These are phyloP conservation scores for Hordeum pubiflorum DNA, from an alignment of 202 grass and related monocot genomes.

Conservation along the genomic window DNA sequence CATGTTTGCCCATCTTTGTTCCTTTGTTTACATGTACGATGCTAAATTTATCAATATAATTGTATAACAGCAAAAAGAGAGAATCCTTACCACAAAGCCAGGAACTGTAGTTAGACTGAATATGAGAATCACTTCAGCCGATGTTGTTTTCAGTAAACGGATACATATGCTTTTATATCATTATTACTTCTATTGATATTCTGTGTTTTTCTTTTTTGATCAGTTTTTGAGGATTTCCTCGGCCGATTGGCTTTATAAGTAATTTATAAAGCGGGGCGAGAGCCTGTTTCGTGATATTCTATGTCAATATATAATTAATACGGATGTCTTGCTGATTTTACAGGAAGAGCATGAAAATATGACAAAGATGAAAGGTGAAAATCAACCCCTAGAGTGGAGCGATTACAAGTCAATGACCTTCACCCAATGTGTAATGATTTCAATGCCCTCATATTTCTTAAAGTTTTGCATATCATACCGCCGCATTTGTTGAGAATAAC, in stretches of 20 bases:
- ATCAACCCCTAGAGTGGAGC: slow-evolving; percentile 47
- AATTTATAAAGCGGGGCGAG: too few relatives aligned
- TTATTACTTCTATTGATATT: neutral
- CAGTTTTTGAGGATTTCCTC: too few relatives aligned
- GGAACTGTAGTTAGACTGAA: neutral
- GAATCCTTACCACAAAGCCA: neutral
- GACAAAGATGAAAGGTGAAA: slow-evolving; percentile 43
- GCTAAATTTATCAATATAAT: slow-evolving; percentile 1
- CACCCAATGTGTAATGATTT: slow-evolving; percentile 78
- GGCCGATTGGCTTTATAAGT: too few relatives aligned
- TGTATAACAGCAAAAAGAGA: neutral
- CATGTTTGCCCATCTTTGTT: neutral
- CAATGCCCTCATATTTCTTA: neutral
- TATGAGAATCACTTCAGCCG: neutral
- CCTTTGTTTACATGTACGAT: slow-evolving; percentile 7
- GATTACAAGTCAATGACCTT: slow-evolving; percentile 99
- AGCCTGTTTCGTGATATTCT: neutral
- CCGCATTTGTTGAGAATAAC: neutral
- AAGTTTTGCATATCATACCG: neutral
- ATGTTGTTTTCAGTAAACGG: neutral
- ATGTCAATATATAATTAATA: neutral
- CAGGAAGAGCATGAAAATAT: slow-evolving; percentile 84
- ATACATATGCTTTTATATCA: neutral
- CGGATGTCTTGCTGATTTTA: slow-evolving; percentile 25
- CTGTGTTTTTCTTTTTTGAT: neutral